Evolutionary conservation across 2,329 filamentous ascomycete genomes (phyloP).

Genomic region (Aspergillus ochraceoroseus): DNA sequence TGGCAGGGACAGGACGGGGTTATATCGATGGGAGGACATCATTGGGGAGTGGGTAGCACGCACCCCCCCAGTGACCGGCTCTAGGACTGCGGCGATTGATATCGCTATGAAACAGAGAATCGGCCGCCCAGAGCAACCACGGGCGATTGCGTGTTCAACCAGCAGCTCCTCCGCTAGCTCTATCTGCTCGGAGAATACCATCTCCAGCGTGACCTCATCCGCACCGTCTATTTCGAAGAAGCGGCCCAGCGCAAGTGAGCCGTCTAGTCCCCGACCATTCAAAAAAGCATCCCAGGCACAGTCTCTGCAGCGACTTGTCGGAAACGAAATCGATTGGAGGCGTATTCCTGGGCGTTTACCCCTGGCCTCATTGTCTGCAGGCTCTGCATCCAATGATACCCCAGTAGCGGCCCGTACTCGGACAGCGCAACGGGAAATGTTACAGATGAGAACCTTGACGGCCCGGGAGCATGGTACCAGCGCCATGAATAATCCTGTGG

Average conservation of each 20-base stretch:
- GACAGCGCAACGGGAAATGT: constrained; percentile 18
- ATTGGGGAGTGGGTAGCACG: constrained; percentile 55
- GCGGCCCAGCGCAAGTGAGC: constrained; percentile 15
- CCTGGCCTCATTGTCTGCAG: constrained; percentile 9
- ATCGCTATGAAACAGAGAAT: constrained; percentile 4
- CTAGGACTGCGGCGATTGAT: constrained; percentile 14
- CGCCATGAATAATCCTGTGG: not conserved
- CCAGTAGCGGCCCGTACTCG: constrained; percentile 21
- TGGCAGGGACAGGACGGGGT: constrained; percentile 19
- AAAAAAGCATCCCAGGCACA: constrained; percentile 24
- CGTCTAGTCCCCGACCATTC: constrained; percentile 18
- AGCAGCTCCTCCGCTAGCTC: constrained; percentile 24
- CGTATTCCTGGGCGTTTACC: not conserved
- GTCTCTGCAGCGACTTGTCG: constrained; percentile 16
- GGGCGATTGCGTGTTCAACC: constrained; percentile 21
- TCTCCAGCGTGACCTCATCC: constrained; percentile 32
- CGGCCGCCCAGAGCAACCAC: constrained; percentile 14
- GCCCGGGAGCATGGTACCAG: constrained; percentile 4
- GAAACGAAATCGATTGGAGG: constrained; percentile 9
- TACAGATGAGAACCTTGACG: constrained; percentile 15
- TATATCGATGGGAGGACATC: constrained; percentile 53
- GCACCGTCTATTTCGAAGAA: constrained; percentile 27
- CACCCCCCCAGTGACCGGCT: constrained; percentile 41
- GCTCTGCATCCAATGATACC: constrained; percentile 11
- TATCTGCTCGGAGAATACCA: constrained; percentile 18